Base-by-base conservation (phyloP, 1,284 basidiomycete genomes). In the Pseudozyma thailandica region DNA sequence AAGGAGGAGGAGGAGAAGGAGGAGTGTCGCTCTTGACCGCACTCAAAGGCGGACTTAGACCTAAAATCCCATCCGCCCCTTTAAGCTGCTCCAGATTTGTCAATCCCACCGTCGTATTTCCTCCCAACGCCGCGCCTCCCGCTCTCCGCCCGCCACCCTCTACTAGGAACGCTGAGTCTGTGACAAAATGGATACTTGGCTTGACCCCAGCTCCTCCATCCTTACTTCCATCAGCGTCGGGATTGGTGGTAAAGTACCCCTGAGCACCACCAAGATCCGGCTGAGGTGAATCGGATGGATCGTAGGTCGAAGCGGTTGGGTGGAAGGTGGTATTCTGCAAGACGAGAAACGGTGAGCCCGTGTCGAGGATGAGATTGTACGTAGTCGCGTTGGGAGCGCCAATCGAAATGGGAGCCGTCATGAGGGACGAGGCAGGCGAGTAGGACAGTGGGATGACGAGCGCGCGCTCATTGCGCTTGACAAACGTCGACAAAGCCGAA, bases 301-400 rank as follows among this genome's bases (percentile, higher is more conserved):
- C 52, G n/a, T 4, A 47, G 1, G 68, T 71, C 4, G 52, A 39
- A 0, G 45, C 5, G 8, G 41, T 50, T 0, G 9, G 0, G 23
- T 31, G 53, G 43, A 57, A 64, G 0, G 25, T 13, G 3, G 27
- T 10, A 0, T 55, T 38, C 7, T 71, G 57, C 0, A 71, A 12
- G 0, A 57, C 46, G 10, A 71, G 27, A 20, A 71, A 71, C 15
- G 68, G 61, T 3, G 68, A 71, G 0, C 68, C 68, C 0, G 61
- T 64, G 26, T 71, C 68, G 7, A 61, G 37, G 46, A 71, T 30
- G 5, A 61, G 51, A 15, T 57, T 53, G 57, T 71, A 71, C 12
- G 38, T 53, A 23, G 23, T 21, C 8, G 49, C 42, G 6, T 5
- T 5, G 1, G 39, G 28, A 1, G 30, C n/a, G 8, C 66, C 66